phyloP scores from a whole-genome alignment of 2,329 filamentous ascomycete genomes.

The Penicillium sp. region DNA sequence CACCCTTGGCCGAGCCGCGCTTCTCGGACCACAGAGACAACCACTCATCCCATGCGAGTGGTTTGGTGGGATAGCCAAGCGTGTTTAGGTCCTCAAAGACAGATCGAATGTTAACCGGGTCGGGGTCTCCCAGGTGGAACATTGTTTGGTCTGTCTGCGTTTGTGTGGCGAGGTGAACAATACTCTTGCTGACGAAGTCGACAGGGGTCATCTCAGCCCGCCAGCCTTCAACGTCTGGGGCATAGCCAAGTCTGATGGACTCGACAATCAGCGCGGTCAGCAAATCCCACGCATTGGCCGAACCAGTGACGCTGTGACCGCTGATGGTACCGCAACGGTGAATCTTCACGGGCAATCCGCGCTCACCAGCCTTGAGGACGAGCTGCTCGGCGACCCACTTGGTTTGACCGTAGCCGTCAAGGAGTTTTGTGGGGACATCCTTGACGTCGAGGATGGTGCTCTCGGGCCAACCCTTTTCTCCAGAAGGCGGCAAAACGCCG shows the following conservation, averaged over 20 bases:
- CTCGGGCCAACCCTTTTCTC: conserved; percentile 64
- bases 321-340: conserved; percentile 73
- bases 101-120: conserved; percentile 60
- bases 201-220: conserved; percentile 79
- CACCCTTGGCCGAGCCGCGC: conserved; percentile 59
- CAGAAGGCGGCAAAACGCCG: conserved; percentile 67
- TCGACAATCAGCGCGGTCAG: conserved; percentile 72
- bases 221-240: conserved; percentile 69
- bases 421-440: conserved; percentile 63
- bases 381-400: conserved; percentile 79
- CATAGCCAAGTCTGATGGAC: conserved; percentile 66
- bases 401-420: conserved; percentile 72
- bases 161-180: conserved; percentile 65
- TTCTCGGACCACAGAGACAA: conserved; percentile 68
- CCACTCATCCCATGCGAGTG: conserved; percentile 68
- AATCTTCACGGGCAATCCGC: conserved; percentile 66
- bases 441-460: conserved; percentile 62
- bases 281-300: conserved; percentile 73
- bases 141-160: conserved; percentile 58
- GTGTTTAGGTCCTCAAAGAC: conserved; percentile 62
- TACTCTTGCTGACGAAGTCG: conserved; percentile 72
- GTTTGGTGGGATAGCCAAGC: conserved; percentile 67
- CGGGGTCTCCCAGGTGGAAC: conserved; percentile 71
- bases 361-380: conserved; percentile 62
- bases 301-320: conserved; percentile 69